Base-by-base conservation (phyloP, 2,329 filamentous ascomycete genomes). In the Magnaporthiopsis rhizophila region DNA sequence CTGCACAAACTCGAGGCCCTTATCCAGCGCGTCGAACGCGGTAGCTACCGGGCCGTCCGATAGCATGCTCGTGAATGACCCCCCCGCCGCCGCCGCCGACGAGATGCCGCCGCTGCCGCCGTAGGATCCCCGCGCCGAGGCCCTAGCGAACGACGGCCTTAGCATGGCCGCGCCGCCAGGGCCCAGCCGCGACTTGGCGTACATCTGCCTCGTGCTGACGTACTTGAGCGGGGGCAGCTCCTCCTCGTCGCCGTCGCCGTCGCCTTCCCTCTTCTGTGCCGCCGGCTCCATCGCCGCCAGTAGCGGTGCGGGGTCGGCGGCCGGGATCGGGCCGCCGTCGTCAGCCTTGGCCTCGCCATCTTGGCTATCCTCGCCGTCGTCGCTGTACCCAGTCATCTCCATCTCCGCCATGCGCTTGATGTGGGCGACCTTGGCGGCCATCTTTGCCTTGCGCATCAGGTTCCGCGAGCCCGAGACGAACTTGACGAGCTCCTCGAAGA, bases 361-460 rank as follows among this genome's bases (percentile, higher is more conserved):
- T 68, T 0, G 77, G 34, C 12, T 11, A 11, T 36, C 78, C 68
- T 0, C 78, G 0, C 75, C 77, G 0, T 79, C 76, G 2, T 78
- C 77, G 7, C 80, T 80, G 21, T 80, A 78, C 3, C 80, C 80
- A 1, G 82, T 79, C 64, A 85, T 80, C 64, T 88, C 86, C 64
- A 86, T 77, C 70, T 86, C 83, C 2, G 83, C 84, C 66, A 87
- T 73, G 59, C 80, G 80, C 70, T 83, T 85, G 71, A 88, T 88
- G 68, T 86, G 82, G 2, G 85, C 88, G 65, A 91, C 86, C 72
- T 88, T 89, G 64, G 88, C 87, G 63, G 90, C 89, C 89, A 92
- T 91, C 77, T 91, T 95, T 63, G 89, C 91, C 76, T 94, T 96
- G 61, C 93, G 88, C 74, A 97, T 88, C 68, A 91, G 81, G 75